Evolutionary conservation across 192 early-diverging fungal genomes (phyloP).

Genomic region (Gonapodya sp.): DNA sequence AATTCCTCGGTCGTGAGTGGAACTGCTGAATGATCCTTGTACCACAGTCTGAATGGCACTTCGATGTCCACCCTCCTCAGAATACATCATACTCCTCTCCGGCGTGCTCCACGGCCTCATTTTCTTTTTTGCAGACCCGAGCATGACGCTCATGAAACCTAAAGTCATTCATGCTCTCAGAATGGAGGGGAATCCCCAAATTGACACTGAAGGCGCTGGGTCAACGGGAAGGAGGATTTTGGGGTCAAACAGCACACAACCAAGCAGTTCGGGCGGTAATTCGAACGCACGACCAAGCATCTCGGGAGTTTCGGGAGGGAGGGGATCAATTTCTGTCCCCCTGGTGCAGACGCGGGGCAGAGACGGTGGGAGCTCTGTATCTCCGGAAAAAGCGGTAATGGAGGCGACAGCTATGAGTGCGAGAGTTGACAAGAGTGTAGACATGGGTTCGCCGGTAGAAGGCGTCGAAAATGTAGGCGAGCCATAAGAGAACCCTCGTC

Average conservation of each 20-base stretch:
- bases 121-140: background rate
- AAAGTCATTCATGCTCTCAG: background rate
- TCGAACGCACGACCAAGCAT: background rate
- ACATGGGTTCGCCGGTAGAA: background rate
- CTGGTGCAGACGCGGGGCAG: background rate
- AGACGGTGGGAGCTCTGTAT: background rate
- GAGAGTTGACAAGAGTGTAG: background rate
- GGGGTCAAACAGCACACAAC: background rate
- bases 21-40: background rate
- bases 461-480: background rate
- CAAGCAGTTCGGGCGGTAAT: background rate
- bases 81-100: slow-evolving; percentile 1
- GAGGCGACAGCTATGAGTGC: background rate
- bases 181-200: background rate
- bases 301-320: background rate
- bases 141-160: background rate
- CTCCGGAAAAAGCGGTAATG: background rate
- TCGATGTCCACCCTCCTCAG: background rate
- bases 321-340: background rate
- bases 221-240: background rate
- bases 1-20: background rate
- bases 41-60: background rate
- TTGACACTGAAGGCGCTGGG: background rate
- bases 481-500: no score
- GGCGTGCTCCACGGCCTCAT: background rate